phyloP scores from a whole-genome alignment of 192 early-diverging fungal species.

The Coemansia sp. region DNA sequence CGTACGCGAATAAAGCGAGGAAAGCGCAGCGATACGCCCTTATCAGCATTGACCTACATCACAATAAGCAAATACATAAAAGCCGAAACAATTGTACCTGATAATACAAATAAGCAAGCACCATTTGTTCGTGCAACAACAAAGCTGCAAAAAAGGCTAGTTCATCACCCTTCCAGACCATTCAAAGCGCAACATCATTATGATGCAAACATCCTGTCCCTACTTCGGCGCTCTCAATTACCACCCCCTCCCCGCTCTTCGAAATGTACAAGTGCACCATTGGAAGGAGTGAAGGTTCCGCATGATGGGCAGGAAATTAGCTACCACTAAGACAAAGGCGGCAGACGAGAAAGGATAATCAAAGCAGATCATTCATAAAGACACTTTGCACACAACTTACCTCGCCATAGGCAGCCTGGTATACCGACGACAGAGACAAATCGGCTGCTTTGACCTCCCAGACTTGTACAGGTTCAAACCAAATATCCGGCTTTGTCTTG shows the following conservation, averaged over 20 bases:
- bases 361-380: no score
- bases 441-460: constrained; percentile 99
- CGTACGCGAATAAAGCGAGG: constrained; percentile 93
- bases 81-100: constrained; percentile 5
- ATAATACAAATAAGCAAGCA: background rate
- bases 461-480: constrained; percentile 89
- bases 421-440: constrained; percentile 92
- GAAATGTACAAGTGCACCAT: no score
- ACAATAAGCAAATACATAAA: background rate
- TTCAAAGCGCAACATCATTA: no score
- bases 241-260: constrained; percentile 4
- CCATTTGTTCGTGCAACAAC: background rate
- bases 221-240: background rate
- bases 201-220: background rate
- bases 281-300: no score
- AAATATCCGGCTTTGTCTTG: constrained; percentile 90
- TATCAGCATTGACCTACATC: constrained; percentile 67
- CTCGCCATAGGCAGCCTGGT: constrained; percentile 84
- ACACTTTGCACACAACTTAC: constrained; percentile 37
- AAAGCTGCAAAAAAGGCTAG: no score
- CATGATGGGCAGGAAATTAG: no score
- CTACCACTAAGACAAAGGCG: background rate
- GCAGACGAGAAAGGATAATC: background rate
- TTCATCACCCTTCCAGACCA: no score
- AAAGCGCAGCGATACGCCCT: constrained; percentile 96